Conservation (phyloP, 345 rosid genomes). For the Eucalyptus cloeziana region DNA sequence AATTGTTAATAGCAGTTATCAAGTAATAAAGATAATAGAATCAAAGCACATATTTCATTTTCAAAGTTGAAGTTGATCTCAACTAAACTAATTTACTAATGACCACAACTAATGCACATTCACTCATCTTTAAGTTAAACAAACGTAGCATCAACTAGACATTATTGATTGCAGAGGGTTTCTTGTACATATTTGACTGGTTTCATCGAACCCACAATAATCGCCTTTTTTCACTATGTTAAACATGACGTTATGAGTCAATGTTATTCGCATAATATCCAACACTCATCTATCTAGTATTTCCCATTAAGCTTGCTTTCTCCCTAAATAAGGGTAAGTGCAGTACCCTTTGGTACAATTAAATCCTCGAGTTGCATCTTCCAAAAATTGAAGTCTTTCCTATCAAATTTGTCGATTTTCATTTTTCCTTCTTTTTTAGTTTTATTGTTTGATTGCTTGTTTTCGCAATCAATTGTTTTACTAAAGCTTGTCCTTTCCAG, state of each 20-base stretch:
- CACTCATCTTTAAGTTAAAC: neutral
- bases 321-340: neutral
- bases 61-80: neutral
- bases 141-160: too few relatives aligned
- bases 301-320: neutral
- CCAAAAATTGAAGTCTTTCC: too few relatives aligned
- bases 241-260: too few relatives aligned
- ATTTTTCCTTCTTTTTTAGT: too few relatives aligned
- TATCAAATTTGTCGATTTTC: neutral
- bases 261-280: neutral
- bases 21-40: too few relatives aligned
- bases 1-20: neutral
- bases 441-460: neutral
- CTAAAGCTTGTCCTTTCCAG: neutral
- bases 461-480: neutral
- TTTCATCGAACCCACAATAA: neutral
- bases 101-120: neutral
- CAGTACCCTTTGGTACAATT: too few relatives aligned
- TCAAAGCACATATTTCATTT: neutral
- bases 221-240: too few relatives aligned
- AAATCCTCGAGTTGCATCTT: too few relatives aligned
- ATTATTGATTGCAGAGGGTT: rapidly evolving
- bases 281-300: neutral
- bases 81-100: neutral
- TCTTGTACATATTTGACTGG: too few relatives aligned